Evolutionary conservation across 306 rosid genomes (phyloP).

Genomic region (Casuarina glauca): DNA sequence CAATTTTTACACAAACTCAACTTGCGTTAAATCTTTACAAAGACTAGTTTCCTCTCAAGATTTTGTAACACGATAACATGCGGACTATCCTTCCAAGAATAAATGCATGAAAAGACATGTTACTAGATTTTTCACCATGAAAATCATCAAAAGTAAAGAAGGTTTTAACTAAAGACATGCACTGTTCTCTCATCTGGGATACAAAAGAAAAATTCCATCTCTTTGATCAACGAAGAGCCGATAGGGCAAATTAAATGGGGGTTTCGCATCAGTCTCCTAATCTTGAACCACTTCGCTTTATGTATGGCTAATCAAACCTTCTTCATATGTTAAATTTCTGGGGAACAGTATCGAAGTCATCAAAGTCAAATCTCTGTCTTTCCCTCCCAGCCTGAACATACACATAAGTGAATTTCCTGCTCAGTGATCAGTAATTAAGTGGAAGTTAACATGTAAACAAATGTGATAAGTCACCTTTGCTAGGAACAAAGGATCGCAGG

Average conservation of each 20-base stretch:
- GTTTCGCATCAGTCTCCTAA: constrained; percentile 20
- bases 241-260: constrained; percentile 8
- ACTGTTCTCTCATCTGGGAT: not conserved
- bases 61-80: not conserved
- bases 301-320: constrained; percentile 12
- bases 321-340: constrained; percentile 57
- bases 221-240: constrained; percentile 16
- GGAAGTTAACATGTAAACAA: not conserved
- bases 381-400: constrained; percentile 72
- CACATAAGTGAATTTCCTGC: not conserved
- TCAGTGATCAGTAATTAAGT: constrained; percentile 4
- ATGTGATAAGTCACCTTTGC: constrained; percentile 48
- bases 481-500: constrained; percentile 69
- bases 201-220: constrained; percentile 4
- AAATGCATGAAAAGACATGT: not conserved
- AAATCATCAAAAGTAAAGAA: constrained; percentile 5
- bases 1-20: too few species aligned
- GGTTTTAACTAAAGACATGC: constrained; percentile 6
- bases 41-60: not conserved
- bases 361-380: constrained; percentile 69
- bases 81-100: not conserved
- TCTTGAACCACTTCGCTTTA: constrained; percentile 15
- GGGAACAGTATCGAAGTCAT: constrained; percentile 73
- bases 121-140: not conserved
- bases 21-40: not conserved